Conservation (phyloP, 2,329 filamentous ascomycete species). For the Botrytis elliptica region DNA sequence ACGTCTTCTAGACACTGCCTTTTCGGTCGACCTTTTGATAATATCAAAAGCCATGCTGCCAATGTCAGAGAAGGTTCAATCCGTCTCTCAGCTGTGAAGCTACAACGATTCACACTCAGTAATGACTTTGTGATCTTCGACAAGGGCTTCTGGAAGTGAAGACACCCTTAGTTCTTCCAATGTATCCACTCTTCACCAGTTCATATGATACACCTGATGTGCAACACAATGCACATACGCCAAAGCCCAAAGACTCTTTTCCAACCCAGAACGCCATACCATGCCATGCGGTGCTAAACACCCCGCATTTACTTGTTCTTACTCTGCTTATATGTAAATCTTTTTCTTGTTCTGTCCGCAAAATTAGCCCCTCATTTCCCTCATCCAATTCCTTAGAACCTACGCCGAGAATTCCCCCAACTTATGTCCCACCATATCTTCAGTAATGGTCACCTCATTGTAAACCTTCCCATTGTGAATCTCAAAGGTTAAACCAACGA, state of each 20-base stretch:
- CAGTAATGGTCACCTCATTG: slow-evolving; percentile 66
- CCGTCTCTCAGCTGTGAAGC: neutral
- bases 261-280: slow-evolving; percentile 24
- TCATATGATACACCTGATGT: slow-evolving; percentile 1
- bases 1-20: neutral
- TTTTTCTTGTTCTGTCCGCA: slow-evolving; percentile 59
- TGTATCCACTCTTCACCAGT: neutral
- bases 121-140: neutral
- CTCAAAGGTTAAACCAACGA: slow-evolving; percentile 68
- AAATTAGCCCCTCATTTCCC: slow-evolving; percentile 2
- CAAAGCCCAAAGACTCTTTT: neutral
- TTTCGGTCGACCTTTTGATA: neutral
- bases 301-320: slow-evolving; percentile 56
- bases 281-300: neutral
- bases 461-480: slow-evolving; percentile 73
- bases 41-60: neutral
- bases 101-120: neutral
- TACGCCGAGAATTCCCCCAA: slow-evolving; percentile 72
- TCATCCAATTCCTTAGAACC: slow-evolving; percentile 34
- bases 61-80: neutral
- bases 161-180: neutral
- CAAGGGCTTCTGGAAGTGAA: neutral
- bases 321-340: slow-evolving; percentile 66
- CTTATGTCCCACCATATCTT: slow-evolving; percentile 77
- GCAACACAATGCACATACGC: slow-evolving; percentile 11